Evolutionary conservation across 1,284 basidiomycete genomes (phyloP).

Genomic region (Clitocybe nebularis): DNA sequence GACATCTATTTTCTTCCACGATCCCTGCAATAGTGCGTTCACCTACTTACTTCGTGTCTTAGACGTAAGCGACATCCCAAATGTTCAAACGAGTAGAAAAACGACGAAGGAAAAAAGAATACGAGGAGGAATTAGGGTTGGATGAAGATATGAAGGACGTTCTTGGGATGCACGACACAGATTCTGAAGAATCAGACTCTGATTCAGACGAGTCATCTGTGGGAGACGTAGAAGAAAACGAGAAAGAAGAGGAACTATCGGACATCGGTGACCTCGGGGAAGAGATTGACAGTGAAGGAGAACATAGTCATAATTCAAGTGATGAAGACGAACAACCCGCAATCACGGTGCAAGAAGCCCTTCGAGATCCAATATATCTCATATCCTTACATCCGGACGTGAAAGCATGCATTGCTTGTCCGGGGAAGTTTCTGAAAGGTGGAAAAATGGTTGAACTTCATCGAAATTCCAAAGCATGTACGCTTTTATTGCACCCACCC

Average conservation of each 20-base stretch:
- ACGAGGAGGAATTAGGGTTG: slow-evolving; percentile 68
- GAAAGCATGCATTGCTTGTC: slow-evolving; percentile 69
- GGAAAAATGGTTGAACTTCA: slow-evolving; percentile 59
- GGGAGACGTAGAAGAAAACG: slow-evolving; percentile 24
- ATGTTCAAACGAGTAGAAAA: slow-evolving; percentile 87
- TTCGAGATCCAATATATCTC: slow-evolving; percentile 61
- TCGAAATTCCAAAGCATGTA: slow-evolving; percentile 62
- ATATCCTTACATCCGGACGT: slow-evolving; percentile 49
- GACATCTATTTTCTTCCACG: slow-evolving; percentile 10
- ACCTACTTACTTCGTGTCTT: neutral
- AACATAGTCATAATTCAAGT: too few species aligned
- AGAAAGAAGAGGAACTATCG: slow-evolving; percentile 20
- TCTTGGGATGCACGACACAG: slow-evolving; percentile 70
- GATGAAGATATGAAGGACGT: slow-evolving; percentile 68
- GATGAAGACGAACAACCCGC: slow-evolving; percentile 34
- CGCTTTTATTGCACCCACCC: slow-evolving; percentile 20
- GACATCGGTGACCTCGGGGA: slow-evolving; percentile 28
- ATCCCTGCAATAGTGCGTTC: neutral
- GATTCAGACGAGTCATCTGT: slow-evolving; percentile 42
- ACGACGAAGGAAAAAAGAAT: slow-evolving; percentile 57
- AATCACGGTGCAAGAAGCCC: slow-evolving; percentile 58
- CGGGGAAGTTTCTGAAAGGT: slow-evolving; percentile 70
- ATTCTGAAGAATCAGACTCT: slow-evolving; percentile 69
- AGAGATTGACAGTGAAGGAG: slow-evolving; percentile 26
- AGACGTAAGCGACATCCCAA: neutral